Evolutionary conservation across 805 yeast genomes (phyloP), one percentile per base, ranked within the genome.

Genomic region (Candida adriatica): DNA sequence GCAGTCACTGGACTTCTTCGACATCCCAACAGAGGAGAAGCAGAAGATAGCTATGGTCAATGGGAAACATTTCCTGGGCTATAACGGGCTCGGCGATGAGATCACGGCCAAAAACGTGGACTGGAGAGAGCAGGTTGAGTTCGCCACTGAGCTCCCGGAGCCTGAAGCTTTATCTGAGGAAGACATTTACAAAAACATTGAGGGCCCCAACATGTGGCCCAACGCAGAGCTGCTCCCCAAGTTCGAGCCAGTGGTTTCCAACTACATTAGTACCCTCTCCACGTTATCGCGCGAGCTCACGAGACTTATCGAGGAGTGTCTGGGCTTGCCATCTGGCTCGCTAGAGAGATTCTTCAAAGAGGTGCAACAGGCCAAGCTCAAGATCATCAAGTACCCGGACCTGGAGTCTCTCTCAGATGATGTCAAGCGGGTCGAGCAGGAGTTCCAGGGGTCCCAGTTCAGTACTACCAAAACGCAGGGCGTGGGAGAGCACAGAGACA

Each of bases 401-500:
- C 32, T 33, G 8, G 15, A 31, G 6, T 34, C 68, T 65, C n/a
- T 31, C 4, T 6, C 24, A 8, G 40, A 36, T 6, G 35, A 46
- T 11, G 46, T 44, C 4, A 13, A 30, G 11, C 59, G 59, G 37
- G 70, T 69, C 1, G 49, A 54, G 17, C 61, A 68, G 0, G 70
- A 69, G 6, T 69, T 64, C 40, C 42, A 65, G 18, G 64, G 59
- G 29, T 60, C 68, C 0, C 65, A 55, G 32, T 51, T 64, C 26
- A 35, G 59, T 5, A 64, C 72, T 0, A 55, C 46, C 37, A 30
- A 35, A 24, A 15, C 28, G 2, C 73, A 67, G 42, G 49, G 51
- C 13, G 57, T 49, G 14, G 48, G 51, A 6, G 54, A 81, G 4
- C 86, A 79, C 46, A 65, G 81, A 35, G 87, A 79, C 45, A 70